These are phyloP conservation scores for Hypericum androsaemum DNA, from an alignment of 345 rosid genomes.

Conservation along the genomic window DNA sequence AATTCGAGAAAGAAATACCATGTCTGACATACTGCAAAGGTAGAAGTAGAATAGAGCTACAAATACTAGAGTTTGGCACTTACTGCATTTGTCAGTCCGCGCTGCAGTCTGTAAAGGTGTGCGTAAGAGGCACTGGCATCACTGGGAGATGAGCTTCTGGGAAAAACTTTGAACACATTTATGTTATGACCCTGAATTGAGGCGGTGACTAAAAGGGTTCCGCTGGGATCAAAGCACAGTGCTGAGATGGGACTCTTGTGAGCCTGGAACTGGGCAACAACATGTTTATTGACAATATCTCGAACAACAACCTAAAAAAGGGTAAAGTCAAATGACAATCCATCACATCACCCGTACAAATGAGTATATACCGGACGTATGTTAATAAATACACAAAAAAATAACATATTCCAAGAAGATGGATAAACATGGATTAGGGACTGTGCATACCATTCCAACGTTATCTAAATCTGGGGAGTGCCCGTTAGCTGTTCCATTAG, in stretches of 20 bases:
- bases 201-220: constrained; percentile 84
- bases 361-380: too few species aligned
- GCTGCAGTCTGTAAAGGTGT: constrained; percentile 84
- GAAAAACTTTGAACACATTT: constrained; percentile 76
- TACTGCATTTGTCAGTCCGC: constrained; percentile 95
- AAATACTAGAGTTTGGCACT: constrained; percentile 15
- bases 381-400: too few species aligned
- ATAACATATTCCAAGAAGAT: too few species aligned
- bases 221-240: constrained; percentile 87
- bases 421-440: constrained; percentile 5
- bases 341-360: too few species aligned
- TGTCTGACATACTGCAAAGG: not conserved
- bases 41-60: not conserved
- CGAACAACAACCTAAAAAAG: constrained; percentile 67
- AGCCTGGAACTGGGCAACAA: constrained; percentile 79
- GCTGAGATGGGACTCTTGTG: constrained; percentile 89
- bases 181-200: constrained; percentile 93
- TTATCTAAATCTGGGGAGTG: constrained; percentile 42
- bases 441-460: constrained; percentile 67
- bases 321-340: not conserved
- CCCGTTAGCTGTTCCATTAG: constrained; percentile 33
- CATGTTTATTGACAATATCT: constrained; percentile 57
- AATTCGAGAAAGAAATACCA: not conserved
- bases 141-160: constrained; percentile 28
- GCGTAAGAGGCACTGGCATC: constrained; percentile 37